Base-by-base conservation (phyloP, 2,329 filamentous ascomycete genomes). In the Arthroderma sp. region DNA sequence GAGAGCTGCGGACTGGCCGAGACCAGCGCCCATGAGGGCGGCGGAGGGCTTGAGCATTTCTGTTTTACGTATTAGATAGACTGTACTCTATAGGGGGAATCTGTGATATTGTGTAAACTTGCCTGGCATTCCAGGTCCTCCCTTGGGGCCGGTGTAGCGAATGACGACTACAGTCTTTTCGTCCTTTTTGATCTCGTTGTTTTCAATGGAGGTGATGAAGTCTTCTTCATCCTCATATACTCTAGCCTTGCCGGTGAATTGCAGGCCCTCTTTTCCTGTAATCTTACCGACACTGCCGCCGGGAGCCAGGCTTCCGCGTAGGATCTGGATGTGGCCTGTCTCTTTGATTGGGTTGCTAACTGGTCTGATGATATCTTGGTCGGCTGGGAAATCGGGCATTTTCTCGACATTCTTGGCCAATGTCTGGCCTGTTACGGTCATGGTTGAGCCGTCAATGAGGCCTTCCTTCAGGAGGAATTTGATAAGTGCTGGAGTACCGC, bases 131-230 rank as follows among this genome's bases (percentile, higher is more conserved):
- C 81, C 81, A 1, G 81, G 81, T 2, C 80, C 80, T 46, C 81
- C 81, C 63, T 82, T 83, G 34, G 81, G 81, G 1, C 81, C 81
- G 55, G 81, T 79, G 60, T 84, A 85, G 38, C 81, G 77, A 61
- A 85, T 84, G 43, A 85, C 77, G 29, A 85, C 80, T 36, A 85
- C 81, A 0, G 78, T 83, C 66, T 85, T 85, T 58, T 85, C 81
- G 43, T 80, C 80, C 67, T 83, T 82, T 61, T 80, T 82, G 61
- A 85, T 77, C 51, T 80, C 77, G 22, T 77, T 77, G 33, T 66
- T 65, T 61, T 85, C 81, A 29, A 85, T 72, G 1, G 80, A 78
- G 31, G 67, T 59, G 54, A 84, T 78, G 64, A 85, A 83, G 49
- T 73, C 69, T 51, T 84, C 79, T 61, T 85, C 81, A 15, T 70